Conservation (phyloP, 257 asterid genomes). For the Vinca minor region DNA sequence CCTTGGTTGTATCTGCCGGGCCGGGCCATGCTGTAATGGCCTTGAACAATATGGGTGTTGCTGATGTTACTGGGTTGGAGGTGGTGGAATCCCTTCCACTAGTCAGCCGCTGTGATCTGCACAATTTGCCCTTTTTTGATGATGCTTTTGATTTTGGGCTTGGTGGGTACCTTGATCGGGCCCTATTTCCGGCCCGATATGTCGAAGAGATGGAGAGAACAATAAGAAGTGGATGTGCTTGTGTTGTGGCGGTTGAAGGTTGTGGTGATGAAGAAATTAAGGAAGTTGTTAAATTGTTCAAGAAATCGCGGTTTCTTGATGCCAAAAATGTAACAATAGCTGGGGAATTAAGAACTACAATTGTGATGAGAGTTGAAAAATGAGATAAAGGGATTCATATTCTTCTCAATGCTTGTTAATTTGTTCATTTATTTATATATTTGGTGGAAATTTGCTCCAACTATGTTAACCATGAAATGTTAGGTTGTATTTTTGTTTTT, state of each 20-base stretch:
- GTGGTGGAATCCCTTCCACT: too few species aligned
- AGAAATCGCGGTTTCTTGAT: constrained; percentile 41
- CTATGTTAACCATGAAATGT: too few species aligned
- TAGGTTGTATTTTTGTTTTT: too few species aligned
- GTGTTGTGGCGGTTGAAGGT: constrained; percentile 69
- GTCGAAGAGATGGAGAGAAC: too few species aligned
- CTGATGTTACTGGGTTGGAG: constrained; percentile 65
- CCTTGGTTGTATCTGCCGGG: constrained; percentile 69
- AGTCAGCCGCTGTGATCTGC: constrained; percentile 78
- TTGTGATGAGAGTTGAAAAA: constrained; percentile 40
- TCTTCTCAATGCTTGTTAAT: too few species aligned
- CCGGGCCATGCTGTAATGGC: constrained; percentile 71
- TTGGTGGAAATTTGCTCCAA: too few species aligned
- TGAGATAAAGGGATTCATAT: too few species aligned
- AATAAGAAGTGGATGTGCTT: too few species aligned
- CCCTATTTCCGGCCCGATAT: too few species aligned
- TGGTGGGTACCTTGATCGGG: constrained; percentile 52
- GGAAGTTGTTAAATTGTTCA: constrained; percentile 46
- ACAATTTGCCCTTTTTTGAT: constrained; percentile 58
- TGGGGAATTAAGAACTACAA: constrained; percentile 57
- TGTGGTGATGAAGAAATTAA: constrained; percentile 45
- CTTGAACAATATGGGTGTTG: constrained; percentile 61
- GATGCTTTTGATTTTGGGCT: constrained; percentile 63
- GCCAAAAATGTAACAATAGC: constrained; percentile 45
- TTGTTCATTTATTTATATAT: too few species aligned